Evolutionary conservation across 305 asterid genomes (phyloP).

Genomic region (Solanum hybrid): DNA sequence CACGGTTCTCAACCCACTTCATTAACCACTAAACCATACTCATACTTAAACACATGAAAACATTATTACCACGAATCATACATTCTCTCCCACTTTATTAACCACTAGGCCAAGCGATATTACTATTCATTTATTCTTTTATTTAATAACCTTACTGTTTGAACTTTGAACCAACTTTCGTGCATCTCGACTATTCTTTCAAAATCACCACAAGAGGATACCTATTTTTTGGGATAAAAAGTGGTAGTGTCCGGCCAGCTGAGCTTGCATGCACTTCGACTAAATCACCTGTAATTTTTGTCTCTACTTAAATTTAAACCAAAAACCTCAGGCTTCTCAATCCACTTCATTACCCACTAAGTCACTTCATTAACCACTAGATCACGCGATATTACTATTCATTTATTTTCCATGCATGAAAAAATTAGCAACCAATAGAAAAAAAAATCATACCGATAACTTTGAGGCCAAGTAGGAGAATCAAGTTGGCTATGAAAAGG

Average conservation of each 20-base stretch:
- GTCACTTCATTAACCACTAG: background rate
- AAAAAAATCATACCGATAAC: constrained; percentile 38
- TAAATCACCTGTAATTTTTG: too few relatives aligned
- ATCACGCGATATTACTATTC: background rate
- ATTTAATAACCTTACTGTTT: too few relatives aligned
- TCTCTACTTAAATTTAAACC: too few relatives aligned
- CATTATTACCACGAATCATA: background rate
- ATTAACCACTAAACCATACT: background rate
- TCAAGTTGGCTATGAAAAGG: constrained; percentile 15
- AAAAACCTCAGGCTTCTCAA: too few relatives aligned
- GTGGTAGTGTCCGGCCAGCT: background rate
- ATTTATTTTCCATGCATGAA: background rate
- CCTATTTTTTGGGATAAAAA: background rate
- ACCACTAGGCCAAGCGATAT: background rate
- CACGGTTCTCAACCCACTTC: background rate
- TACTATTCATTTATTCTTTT: background rate
- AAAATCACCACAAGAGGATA: background rate
- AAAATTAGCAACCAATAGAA: background rate
- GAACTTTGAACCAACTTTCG: background rate
- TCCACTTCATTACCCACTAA: background rate
- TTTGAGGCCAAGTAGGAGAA: constrained; percentile 66
- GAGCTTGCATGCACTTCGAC: background rate
- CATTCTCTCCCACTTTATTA: background rate
- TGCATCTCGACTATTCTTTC: background rate
- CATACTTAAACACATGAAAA: background rate